Base-by-base conservation (phyloP, 148 eudicot genomes). In the Cornus kousa region DNA sequence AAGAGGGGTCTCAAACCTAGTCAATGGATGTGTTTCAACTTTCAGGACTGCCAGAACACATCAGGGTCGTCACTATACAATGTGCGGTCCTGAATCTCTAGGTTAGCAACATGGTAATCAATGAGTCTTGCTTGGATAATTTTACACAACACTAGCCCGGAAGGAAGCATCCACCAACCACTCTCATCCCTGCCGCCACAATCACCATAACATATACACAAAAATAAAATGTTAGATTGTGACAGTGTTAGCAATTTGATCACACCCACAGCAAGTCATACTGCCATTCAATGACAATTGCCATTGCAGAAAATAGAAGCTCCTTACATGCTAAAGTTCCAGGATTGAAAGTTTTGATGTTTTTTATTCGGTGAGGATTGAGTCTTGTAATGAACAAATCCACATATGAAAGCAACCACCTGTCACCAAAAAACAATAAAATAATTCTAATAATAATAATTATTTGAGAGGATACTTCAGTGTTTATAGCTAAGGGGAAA, bases 91-190 rank as follows among this genome's bases (percentile, higher is more conserved):
- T 89, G 93, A 84, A 95, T 88, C 91, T 95, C 98, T 79, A 91
- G 93, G 90, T 93, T 95, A 67, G 98, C 98, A 48, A 95, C 87
- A 80, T 95, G 98, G 81, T 88, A 91, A 85, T 93, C 89, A 8
- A 96, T 87, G 60, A 96, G 81, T 64, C 90, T 85, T 23, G 97
- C 92, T 79, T 96, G 98, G 35, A 89, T 19, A 77, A 87, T 79
- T 88, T 91, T 96, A 85, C 94, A 88, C 57, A 93, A 5, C 35
- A 96, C 60, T 76, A 93, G 88, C 50, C 92, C 89, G 72, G 68
- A 83, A 69, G 99, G 95, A 64, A 96, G 91, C 88, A 92, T 79
- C 99, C 99, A 96, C 98, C 98, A 96, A 77, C 94, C 97, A 59
- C 89, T 91, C 74, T 94, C 99, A 68, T 92, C 96, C 92, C 99